Evolutionary conservation across 805 yeast species (phyloP).

Genomic region (Lachancea cidri): DNA sequence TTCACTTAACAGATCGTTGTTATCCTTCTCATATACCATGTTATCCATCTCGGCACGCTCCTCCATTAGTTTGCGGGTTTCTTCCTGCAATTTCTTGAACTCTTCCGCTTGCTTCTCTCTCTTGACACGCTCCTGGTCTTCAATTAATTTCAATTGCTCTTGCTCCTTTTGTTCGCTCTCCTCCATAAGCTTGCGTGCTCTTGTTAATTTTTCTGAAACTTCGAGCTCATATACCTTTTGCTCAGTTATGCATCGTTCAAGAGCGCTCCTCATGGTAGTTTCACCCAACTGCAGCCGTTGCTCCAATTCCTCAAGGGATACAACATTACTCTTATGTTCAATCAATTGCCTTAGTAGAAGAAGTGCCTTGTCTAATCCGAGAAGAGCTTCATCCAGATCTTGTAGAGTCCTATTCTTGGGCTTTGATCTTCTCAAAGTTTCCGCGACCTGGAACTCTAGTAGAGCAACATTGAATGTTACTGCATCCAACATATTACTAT

Average conservation of each 20-base stretch:
- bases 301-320: conserved; percentile 70
- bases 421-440: conserved; percentile 60
- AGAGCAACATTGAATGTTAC: conserved; percentile 77
- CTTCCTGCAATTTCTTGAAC: conserved; percentile 47
- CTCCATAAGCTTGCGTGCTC: conserved; percentile 63
- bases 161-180: conserved; percentile 48
- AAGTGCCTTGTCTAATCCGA: conserved; percentile 60
- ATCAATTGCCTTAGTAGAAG: conserved; percentile 52
- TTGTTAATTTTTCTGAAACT: conserved; percentile 56
- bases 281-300: conserved; percentile 85
- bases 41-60: conserved; percentile 45
- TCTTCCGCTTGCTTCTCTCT: conserved; percentile 48
- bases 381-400: conserved; percentile 53
- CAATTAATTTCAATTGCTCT: conserved; percentile 43
- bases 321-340: conserved; percentile 54
- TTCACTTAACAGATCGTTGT: conserved; percentile 32
- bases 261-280: conserved; percentile 64
- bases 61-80: conserved; percentile 52
- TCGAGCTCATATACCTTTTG: conserved; percentile 63
- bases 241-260: conserved; percentile 64
- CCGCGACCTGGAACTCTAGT: conserved; percentile 83
- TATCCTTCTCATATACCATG: conserved; percentile 37
- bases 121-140: conserved; percentile 42
- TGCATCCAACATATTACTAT: conserved; percentile 36
- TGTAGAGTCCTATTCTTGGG: conserved; percentile 54